Percentiles rank a stretch among this genome's conserved stretches.
Conservation (phyloP, 768 basidiomycete genomes). For the Cantharellus cinnabarinus region DNA sequence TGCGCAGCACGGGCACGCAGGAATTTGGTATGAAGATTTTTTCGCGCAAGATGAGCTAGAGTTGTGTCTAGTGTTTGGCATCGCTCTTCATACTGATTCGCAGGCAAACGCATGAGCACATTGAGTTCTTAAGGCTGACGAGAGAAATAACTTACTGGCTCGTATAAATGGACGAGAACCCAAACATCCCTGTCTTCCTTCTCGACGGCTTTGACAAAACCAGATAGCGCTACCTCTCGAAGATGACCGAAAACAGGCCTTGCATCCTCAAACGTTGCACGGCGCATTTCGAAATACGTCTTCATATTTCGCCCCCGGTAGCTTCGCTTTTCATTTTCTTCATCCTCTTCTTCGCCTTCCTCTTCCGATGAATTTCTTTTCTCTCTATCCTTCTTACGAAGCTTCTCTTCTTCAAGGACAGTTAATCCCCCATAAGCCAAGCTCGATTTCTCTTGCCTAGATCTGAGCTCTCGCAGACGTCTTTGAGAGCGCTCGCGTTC, state of each 20-base stretch:
- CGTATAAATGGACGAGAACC: constrained; percentile 76
- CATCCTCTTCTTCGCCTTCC: constrained; percentile 17
- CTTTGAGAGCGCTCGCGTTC: constrained; percentile 27
- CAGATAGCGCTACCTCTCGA: constrained; percentile 54
- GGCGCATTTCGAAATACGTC: constrained; percentile 11
- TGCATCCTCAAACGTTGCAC: constrained; percentile 21
- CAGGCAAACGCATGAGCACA: not conserved
- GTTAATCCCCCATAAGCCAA: constrained; percentile 34
- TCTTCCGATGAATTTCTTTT: constrained; percentile 11
- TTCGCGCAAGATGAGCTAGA: constrained; percentile 45
- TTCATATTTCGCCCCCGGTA: constrained; percentile 13
- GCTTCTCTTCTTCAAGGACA: constrained; percentile 56
- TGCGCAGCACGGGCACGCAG: constrained; percentile 59
- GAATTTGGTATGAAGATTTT: constrained; percentile 55
- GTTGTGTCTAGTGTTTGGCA: constrained; percentile 52
- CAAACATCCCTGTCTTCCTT: constrained; percentile 45
- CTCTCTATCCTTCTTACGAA: constrained; percentile 23
- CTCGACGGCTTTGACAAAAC: constrained; percentile 58
- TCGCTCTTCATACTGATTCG: constrained; percentile 43
- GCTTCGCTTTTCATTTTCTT: constrained; percentile 2
- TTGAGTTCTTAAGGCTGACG: not conserved
- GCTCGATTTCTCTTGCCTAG: constrained; percentile 40
- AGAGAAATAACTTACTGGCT: constrained; percentile 33
- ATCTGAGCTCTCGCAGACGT: constrained; percentile 33
- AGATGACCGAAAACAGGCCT: constrained; percentile 41